Conservation (phyloP, 345 rosid genomes). For the Cochlearia excelsa region DNA sequence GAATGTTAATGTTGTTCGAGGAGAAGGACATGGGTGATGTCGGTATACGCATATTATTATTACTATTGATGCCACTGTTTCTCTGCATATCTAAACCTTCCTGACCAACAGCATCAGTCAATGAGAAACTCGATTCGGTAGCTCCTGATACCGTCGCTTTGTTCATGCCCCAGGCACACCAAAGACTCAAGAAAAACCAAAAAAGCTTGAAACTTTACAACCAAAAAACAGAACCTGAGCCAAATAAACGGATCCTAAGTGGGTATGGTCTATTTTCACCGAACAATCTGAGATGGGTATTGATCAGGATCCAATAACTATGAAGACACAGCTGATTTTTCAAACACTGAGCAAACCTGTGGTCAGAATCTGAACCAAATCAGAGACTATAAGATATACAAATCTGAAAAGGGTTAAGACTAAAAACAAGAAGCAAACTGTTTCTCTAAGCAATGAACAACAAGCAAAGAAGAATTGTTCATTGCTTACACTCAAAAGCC, state of each 20-base stretch:
- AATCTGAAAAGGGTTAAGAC: neutral
- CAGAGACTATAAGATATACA: constrained; percentile 7
- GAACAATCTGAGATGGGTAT: constrained; percentile 8
- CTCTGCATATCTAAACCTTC: constrained; percentile 31
- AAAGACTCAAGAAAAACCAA: neutral
- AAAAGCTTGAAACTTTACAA: constrained; percentile 15
- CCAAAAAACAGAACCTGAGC: neutral
- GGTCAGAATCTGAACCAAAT: constrained; percentile 24
- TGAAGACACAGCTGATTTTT: neutral
- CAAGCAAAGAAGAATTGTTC: neutral
- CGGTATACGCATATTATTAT: constrained; percentile 28
- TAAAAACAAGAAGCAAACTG: neutral
- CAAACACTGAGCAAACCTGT: neutral
- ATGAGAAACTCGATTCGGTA: constrained; percentile 19
- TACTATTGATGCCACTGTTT: constrained; percentile 19
- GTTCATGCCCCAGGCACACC: constrained; percentile 25
- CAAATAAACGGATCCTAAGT: constrained; percentile 17
- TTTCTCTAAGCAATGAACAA: neutral
- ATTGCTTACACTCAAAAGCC: constrained; percentile 23
- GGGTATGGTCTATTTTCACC: neutral
- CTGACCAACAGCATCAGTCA: constrained; percentile 20
- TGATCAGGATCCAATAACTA: constrained; percentile 11
- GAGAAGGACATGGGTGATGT: constrained; percentile 37
- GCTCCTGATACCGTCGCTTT: constrained; percentile 19
- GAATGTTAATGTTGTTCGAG: constrained; percentile 23